Evolutionary conservation across 345 rosid species (phyloP), one percentile per base, ranked within the genome.

Genomic region (Barbarea vulgaris): DNA sequence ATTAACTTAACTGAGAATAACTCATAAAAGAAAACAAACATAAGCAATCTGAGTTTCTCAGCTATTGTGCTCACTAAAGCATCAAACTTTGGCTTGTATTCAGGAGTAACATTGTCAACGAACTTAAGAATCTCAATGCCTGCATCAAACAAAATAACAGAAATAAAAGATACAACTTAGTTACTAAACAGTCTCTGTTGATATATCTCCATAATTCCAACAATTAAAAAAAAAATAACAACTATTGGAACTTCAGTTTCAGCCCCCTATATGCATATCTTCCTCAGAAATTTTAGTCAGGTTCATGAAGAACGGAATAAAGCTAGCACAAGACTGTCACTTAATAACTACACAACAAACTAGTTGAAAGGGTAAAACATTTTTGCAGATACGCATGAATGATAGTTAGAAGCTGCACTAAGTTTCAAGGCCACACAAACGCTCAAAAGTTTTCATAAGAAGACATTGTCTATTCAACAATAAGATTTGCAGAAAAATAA

Each of bases 31-130:
- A 30, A 54, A 61, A 70, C 53, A 27, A 39, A 37, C 15, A 7
- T 25, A 69, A 54, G 6, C 54, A 64, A 37, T 25, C 50, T 14
- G 18, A 41, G 34, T 51, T 0, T 17, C 54, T 18, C 34, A 7
- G 74, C 33, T 56, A 18, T 18, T 63, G n/a, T 68, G 28, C 97
- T 84, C 80, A 96, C 99, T 91, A 96, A 69, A 34, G 89, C 76
- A 58, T 93, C 98, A 80, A 96, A 93, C 75, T 91, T 96, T 5
- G 99, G 94, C 75, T 91, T 91, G 89, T 89, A 96, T 48, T 96
- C 79, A 73, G 98, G 98, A 37, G 98, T 93, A 67, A 89, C 95
- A 0, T 77, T 91, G 81, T 96, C 99, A 28, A 84, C 95, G 59
- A 17, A 93, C 87, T 91, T 96, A 33, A 98, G 98, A 56, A 96